Evolutionary conservation across 495 filamentous ascomycete genomes (phyloP), one percentile per base, ranked within the genome.

Genomic region (Neurospora sp.): DNA sequence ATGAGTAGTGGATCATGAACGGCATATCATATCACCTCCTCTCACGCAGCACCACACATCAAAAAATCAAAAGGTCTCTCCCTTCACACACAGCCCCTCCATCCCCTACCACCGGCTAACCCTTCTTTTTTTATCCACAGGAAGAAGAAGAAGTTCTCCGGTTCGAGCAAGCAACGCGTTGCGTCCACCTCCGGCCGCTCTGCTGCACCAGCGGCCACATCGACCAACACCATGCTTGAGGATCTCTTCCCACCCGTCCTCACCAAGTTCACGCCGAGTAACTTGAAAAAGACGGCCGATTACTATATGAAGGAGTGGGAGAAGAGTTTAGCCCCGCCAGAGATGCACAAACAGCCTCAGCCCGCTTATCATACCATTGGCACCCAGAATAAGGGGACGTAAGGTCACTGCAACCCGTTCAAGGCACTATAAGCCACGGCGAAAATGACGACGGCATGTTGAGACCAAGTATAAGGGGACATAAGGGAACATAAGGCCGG

Each of bases 291-390:
- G 11, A 90, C 90, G n/a, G 91, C 92, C 4, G 88, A 87, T 31
- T 89, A 89, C 71, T 83, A 93, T 72, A 93, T 94, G 89, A 90
- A 86, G 70, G 92, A 94, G 76, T 94, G 92, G 92, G 93, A 96
- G 79, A 86, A 82, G 75, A 85, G 84, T 69, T 74, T 86, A 35
- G 72, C 72, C 1, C 70, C 77, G 8, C 78, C 78, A 62, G 27
- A 31, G 27, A 35, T 35, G 20, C 54, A 62, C 23, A 35, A 62
- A 12, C 27, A 62, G 54, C 54, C 14, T 62, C 27, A 62, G 27
- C 54, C 27, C 7, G 23, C 54, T 6, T 62, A 62, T 54, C 46
- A 54, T 62, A 31, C 54, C 54, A 2, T 18, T 35, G 27, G 14
- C 6, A 35, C 27, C 54, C 8, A 16, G 10, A 35, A 62, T 3